Evolutionary conservation across 495 filamentous ascomycete species (phyloP).

Genomic region (Apodospora peruviana): DNA sequence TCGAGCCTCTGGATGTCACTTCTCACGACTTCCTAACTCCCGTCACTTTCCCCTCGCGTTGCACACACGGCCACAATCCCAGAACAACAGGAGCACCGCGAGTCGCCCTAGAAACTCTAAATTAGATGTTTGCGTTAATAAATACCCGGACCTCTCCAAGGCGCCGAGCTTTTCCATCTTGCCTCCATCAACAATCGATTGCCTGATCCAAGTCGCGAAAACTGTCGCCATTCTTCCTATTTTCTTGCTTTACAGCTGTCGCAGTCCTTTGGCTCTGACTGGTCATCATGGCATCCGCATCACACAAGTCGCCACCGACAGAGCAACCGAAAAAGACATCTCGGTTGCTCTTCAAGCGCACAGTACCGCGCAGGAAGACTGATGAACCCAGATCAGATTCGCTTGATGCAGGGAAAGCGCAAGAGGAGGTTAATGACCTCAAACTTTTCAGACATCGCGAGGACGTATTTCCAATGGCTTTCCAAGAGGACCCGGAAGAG

Average conservation of each 20-base stretch:
- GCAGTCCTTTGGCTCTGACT: no score
- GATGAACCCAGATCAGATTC: conserved; percentile 8
- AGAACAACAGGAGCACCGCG: not conserved
- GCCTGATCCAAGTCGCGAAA: no score
- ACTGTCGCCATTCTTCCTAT: no score
- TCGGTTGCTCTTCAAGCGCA: conserved; percentile 63
- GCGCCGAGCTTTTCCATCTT: no score
- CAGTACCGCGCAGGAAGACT: conserved; percentile 36
- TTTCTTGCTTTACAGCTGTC: no score
- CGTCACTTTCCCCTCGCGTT: not conserved
- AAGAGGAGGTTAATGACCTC: conserved; percentile 36
- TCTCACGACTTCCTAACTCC: not conserved
- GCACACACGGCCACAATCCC: not conserved
- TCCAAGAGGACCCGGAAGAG: conserved; percentile 39
- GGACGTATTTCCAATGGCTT: conserved; percentile 54
- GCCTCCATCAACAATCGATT: no score
- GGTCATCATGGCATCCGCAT: no score
- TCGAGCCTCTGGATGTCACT: not conserved
- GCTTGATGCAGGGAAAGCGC: not conserved
- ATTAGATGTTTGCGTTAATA: not conserved
- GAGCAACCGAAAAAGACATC: conserved; percentile 38
- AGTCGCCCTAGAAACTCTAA: not conserved
- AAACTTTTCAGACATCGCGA: conserved; percentile 65
- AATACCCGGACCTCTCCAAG: no score
- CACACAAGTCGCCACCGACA: conserved; percentile 1